Evolutionary conservation across 1,284 basidiomycete species (phyloP).

Genomic region (Schizopora paradoxa): DNA sequence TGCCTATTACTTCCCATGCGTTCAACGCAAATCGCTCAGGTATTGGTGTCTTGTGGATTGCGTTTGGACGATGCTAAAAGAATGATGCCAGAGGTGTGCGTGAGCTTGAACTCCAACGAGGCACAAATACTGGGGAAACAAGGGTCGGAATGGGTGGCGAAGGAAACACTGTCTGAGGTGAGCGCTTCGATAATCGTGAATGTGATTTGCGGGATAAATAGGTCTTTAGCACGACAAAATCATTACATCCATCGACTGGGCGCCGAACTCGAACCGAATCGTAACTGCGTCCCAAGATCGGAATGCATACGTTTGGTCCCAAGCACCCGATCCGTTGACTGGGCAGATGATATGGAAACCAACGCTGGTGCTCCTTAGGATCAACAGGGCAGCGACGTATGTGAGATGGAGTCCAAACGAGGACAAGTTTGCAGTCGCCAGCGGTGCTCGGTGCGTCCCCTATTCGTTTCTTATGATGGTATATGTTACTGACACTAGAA

Average conservation of each 20-base stretch:
- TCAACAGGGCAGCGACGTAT: slow-evolving; percentile 94
- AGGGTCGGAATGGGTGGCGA: slow-evolving; percentile 69
- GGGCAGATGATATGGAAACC: slow-evolving; percentile 85
- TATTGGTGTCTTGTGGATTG: slow-evolving; percentile 30
- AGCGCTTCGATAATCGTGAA: slow-evolving; percentile 20
- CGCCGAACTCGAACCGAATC: slow-evolving; percentile 91
- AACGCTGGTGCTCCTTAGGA: slow-evolving; percentile 90
- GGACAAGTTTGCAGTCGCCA: slow-evolving; percentile 98
- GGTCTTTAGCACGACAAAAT: slow-evolving; percentile 87
- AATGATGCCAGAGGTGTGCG: slow-evolving; percentile 69
- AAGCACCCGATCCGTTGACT: slow-evolving; percentile 66
- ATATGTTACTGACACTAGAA: slow-evolving; percentile 4
- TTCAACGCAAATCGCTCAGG: slow-evolving; percentile 89
- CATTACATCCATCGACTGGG: slow-evolving; percentile 99
- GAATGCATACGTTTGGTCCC: slow-evolving; percentile 98
- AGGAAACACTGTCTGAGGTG: slow-evolving; percentile 85
- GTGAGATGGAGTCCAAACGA: slow-evolving; percentile 97
- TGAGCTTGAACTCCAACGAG: slow-evolving; percentile 88
- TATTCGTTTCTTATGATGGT: slow-evolving; percentile 7
- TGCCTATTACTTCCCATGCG: slow-evolving; percentile 85
- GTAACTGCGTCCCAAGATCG: slow-evolving; percentile 98
- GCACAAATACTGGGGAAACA: slow-evolving; percentile 76
- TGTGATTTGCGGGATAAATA: slow-evolving; percentile 2
- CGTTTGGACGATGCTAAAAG: slow-evolving; percentile 15
- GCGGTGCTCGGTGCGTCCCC: slow-evolving; percentile 75